Evolutionary conservation across 441 rosid genomes (phyloP).

Genomic region (Eugenia klotzschiana): DNA sequence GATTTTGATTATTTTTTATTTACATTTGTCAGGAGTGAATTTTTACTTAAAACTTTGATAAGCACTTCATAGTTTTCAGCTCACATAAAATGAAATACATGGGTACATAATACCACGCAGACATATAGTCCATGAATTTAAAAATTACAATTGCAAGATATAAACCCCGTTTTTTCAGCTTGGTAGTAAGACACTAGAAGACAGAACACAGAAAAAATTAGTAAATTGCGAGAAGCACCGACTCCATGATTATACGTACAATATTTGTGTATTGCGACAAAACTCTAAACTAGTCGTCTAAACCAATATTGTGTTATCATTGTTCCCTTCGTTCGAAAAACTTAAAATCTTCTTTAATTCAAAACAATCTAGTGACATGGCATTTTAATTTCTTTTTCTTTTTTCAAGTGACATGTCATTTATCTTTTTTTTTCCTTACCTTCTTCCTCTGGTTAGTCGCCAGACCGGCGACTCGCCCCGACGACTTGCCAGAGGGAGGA

Average conservation of each 20-base stretch:
- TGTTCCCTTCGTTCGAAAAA: background rate
- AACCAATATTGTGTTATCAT: background rate
- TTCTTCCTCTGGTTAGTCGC: too few relatives aligned
- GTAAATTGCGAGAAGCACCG: background rate
- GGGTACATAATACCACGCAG: background rate
- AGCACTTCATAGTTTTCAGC: background rate
- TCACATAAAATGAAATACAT: background rate
- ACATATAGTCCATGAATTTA: background rate
- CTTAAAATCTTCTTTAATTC: background rate
- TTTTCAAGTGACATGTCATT: too few relatives aligned
- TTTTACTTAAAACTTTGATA: background rate
- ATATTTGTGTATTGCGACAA: background rate
- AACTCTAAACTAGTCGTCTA: background rate
- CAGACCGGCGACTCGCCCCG: fast-evolving
- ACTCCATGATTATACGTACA: background rate
- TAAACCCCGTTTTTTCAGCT: fast-evolving
- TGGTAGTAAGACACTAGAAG: background rate
- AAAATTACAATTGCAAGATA: background rate
- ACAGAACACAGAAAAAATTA: background rate
- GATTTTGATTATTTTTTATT: background rate
- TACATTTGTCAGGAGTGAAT: background rate
- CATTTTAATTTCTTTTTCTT: too few relatives aligned
- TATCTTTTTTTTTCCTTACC: too few relatives aligned
- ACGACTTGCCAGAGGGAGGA: too few relatives aligned
- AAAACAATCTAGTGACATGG: background rate